Evolutionary conservation across 225 moss, liverwort and hornwort species (phyloP), one percentile per base, ranked within the genome.

Genomic region (Marchantia paleacea): DNA sequence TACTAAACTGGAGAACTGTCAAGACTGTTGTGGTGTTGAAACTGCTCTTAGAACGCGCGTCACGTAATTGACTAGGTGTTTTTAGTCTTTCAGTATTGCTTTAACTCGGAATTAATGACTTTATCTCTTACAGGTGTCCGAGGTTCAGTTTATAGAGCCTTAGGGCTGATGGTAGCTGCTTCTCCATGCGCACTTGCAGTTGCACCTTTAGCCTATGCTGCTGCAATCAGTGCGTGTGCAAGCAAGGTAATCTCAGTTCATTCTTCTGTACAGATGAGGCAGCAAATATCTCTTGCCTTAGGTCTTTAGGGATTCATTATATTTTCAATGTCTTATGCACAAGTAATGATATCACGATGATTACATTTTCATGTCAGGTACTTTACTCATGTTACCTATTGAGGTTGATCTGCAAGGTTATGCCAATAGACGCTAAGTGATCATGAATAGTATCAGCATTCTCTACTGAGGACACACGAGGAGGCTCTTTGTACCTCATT

Each of bases 131-230:
- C 97, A 95, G 97, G 97, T 55, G 88, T 92, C 79, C 92, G 95
- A 84, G 99, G 99, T 28, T 99, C 99, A 74, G 81, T 99, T 10
- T 99, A 99, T 78, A 90, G 99, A 88, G 95, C 91, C 12, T 86
- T 99, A 82, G 95, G 95, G 26, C 83, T 99, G 25, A 95, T 99
- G 99, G 99, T 99, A 83, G 93, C 99, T 84, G 95, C 95, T 83
- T 99, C 99, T 58, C 99, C 99, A 22, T 99, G 99, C 85, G 99
- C 99, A 70, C 85, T 99, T 79, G 99, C 99, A 70, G 99, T 99
- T 82, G 94, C 99, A 18, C 99, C 99, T 62, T 92, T 99, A 79
- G 90, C 99, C 55, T 99, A 99, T 85, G 95, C 99, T n/a, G 95
- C 99, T 70, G 91, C 95, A 51, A 85, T 99, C 76, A 99, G 99